A percentile compares a stretch with the other conserved stretches of the same genome.
phyloP scores from a whole-genome alignment of 1,284 basidiomycete species.

The Ustilago tritici region DNA sequence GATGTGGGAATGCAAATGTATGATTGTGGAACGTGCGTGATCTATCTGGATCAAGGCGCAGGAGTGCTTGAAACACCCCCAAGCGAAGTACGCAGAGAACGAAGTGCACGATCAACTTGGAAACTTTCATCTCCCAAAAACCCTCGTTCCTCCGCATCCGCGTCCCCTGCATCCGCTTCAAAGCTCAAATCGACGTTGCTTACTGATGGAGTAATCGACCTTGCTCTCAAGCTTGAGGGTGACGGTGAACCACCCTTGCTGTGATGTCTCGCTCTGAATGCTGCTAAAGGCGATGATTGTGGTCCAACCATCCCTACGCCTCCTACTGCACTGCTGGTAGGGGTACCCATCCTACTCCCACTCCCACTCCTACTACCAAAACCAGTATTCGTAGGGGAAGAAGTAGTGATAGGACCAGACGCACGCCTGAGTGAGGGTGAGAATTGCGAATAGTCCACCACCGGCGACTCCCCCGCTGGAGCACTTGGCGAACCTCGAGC shows the following conservation, averaged over 20 bases:
- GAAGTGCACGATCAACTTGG: slow-evolving; percentile 42
- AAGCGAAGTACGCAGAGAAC: slow-evolving; percentile 25
- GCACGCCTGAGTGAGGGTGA: slow-evolving; percentile 29
- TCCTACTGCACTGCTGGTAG: not conserved
- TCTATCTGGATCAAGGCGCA: slow-evolving; percentile 21
- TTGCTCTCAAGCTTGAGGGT: slow-evolving; percentile 8
- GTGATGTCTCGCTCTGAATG: slow-evolving; percentile 74
- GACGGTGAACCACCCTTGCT: not conserved
- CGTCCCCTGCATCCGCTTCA: slow-evolving; percentile 53
- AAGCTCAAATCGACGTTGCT: slow-evolving; percentile 19
- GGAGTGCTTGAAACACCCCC: slow-evolving; percentile 23
- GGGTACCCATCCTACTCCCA: slow-evolving; percentile 3
- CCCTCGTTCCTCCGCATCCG: slow-evolving; percentile 68
- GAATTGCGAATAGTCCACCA: slow-evolving; percentile 43
- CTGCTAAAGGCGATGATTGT: slow-evolving; percentile 73
- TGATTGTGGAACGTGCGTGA: not conserved
- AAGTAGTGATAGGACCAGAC: not conserved
- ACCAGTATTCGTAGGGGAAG: slow-evolving; percentile 1
- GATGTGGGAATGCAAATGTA: not conserved
- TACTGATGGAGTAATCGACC: slow-evolving; percentile 13
- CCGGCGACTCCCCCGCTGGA: not conserved
- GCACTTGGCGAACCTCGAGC: slow-evolving; percentile 6
- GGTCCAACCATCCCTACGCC: not conserved
- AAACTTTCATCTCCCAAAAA: slow-evolving; percentile 52
- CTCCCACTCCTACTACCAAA: slow-evolving; percentile 2